Evolutionary conservation across 495 filamentous ascomycete genomes (phyloP), one percentile per base, ranked within the genome.

Genomic region (Penicillium cinerascens): DNA sequence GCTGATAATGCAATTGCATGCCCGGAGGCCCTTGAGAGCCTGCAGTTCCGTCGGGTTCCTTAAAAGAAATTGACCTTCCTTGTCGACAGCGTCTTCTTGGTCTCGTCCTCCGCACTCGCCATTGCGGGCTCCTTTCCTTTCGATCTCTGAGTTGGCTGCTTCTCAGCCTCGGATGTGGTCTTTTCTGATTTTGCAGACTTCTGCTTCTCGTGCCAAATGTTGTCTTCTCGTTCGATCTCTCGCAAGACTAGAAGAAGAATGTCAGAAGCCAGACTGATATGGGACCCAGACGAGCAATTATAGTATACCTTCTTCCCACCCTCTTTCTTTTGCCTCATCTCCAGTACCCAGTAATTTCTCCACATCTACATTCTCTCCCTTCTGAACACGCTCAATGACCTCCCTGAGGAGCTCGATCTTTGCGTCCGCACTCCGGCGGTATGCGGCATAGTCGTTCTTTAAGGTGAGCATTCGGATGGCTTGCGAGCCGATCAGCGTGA

Each of bases 401-500:
- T 96, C 92, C 49, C 81, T 81, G 38, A 99, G 64, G 29, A 91
- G 58, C 5, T 71, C 81, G 44, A 99, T 87, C 60, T 87, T 87
- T 8, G 87, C 84, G 64, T 95, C 89, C 36, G 88, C 82, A 47
- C 82, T 82, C 42, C 91, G 83, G 55, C 73, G 82, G 55, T 88
- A 92, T 2, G 81, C 79, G 9, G 77, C 74, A 60, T 83, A 89
- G 13, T 92, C 84, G 48, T 86, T 88, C 66, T 82, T 86, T 55
- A 97, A 64, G 6, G 83, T 76, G 51, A 99, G 87, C 80, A 92
- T 86, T 54, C 96, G 86, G 58, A 99, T 96, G 11, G 91, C 86
- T 70, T 97, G 92, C 51, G 89, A 95, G 2, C 93, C 95, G 56
- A 97, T 92, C 53, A 96, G 78, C 37, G 96, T 77, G 60, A 89